Evolutionary conservation across 23 red algal species (phyloP).

Genomic region (Cyanidium caldarium): DNA sequence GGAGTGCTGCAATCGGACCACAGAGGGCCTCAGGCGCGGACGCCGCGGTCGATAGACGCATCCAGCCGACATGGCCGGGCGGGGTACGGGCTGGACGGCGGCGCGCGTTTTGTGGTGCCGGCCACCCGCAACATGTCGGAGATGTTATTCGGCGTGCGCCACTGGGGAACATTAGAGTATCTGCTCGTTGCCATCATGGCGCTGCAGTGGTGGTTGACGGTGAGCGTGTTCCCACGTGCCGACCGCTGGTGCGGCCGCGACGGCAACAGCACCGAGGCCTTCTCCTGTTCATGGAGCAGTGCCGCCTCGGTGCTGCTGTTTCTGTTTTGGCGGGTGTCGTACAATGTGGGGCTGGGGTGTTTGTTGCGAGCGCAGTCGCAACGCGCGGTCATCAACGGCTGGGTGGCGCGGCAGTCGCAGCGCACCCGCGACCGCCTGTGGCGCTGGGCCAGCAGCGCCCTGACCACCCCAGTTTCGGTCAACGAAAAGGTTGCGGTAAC

Average conservation of each 20-base stretch:
- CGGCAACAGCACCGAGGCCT: background rate
- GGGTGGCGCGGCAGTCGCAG: slow-evolving; percentile 25
- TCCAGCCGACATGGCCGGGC: too few relatives aligned
- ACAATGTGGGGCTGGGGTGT: slow-evolving; percentile 63
- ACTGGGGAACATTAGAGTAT: background rate
- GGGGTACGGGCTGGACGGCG: background rate
- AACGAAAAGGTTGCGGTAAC: background rate
- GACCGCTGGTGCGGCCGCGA: background rate
- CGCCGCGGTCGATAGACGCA: too few relatives aligned
- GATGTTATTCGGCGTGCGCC: background rate
- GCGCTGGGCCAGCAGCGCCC: background rate
- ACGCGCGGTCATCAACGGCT: slow-evolving; percentile 13
- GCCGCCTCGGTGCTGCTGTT: slow-evolving; percentile 27
- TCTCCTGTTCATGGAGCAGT: background rate
- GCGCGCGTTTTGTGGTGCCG: background rate
- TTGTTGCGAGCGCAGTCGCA: slow-evolving; percentile 44
- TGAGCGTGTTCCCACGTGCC: background rate
- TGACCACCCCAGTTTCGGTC: too few relatives aligned
- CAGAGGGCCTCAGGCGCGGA: too few relatives aligned
- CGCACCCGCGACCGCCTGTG: slow-evolving; percentile 3
- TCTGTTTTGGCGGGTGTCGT: slow-evolving; percentile 64
- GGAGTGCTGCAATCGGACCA: too few relatives aligned
- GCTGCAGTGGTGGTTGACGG: background rate
- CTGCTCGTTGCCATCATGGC: background rate
- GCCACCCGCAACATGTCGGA: background rate